A percentile compares a stretch with the other conserved stretches of the same genome.
Evolutionary conservation across 306 rosid species (phyloP).

Genomic region (Fragaria nilgerrensis): DNA sequence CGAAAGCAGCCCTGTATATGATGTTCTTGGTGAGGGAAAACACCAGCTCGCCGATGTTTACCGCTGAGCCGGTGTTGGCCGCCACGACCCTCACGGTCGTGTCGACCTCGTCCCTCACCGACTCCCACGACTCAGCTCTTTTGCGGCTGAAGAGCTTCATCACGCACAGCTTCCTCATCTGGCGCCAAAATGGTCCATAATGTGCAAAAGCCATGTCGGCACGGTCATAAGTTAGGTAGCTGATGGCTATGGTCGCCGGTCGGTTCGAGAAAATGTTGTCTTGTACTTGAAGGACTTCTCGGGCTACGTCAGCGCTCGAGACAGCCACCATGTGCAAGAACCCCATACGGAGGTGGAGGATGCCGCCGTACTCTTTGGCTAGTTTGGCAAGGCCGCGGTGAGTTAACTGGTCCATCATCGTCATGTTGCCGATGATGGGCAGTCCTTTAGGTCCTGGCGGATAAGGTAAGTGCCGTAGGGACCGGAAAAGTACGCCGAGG

Average conservation of each 20-base stretch:
- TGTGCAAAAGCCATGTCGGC: conserved; percentile 96
- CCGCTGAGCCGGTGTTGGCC: conserved; percentile 24
- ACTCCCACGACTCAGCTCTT: conserved; percentile 80
- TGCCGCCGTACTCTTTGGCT: conserved; percentile 66
- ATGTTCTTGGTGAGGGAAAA: conserved; percentile 62
- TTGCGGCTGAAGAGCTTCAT: conserved; percentile 81
- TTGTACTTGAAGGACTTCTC: conserved; percentile 74
- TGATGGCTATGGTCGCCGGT: conserved; percentile 81
- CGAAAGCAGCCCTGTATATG: conserved; percentile 76
- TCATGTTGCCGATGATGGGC: conserved; percentile 79
- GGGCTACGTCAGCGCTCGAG: conserved; percentile 55
- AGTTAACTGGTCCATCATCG: conserved; percentile 69
- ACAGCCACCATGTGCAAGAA: conserved; percentile 68
- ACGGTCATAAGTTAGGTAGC: conserved; percentile 72
- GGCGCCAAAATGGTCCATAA: conserved; percentile 94
- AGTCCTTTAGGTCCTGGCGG: conserved; percentile 88
- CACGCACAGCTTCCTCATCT: conserved; percentile 85
- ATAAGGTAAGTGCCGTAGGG: conserved; percentile 34
- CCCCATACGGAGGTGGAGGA: conserved; percentile 76
- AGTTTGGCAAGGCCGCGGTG: conserved; percentile 72
- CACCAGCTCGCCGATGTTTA: conserved; percentile 65
- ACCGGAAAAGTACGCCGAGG: conserved; percentile 18
- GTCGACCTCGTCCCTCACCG: conserved; percentile 75
- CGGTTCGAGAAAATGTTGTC: conserved; percentile 79
- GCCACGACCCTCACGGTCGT: conserved; percentile 25